phyloP scores from a whole-genome alignment of 1,284 basidiomycete genomes.

The Schizophyllum commune region DNA sequence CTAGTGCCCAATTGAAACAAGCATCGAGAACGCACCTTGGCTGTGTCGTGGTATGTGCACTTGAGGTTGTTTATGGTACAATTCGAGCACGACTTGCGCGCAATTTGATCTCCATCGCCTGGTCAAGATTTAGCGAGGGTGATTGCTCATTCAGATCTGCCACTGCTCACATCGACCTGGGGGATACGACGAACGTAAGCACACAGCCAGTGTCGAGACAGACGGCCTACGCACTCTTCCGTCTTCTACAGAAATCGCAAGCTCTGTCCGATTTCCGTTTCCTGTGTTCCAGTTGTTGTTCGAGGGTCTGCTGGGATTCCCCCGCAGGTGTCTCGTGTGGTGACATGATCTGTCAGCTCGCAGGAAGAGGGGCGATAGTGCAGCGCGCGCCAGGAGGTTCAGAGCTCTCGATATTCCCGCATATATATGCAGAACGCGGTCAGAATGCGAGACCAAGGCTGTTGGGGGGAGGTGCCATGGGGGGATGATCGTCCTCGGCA shows the following conservation, averaged over 20 bases:
- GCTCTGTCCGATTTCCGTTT: not conserved
- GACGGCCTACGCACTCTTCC: not conserved
- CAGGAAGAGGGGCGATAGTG: too few species aligned
- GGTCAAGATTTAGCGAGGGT: not conserved
- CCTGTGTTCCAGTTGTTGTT: not conserved
- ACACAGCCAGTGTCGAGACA: too few species aligned
- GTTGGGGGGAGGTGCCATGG: too few species aligned
- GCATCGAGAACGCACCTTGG: constrained; percentile 1
- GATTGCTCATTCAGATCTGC: too few species aligned
- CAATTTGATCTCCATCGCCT: not conserved
- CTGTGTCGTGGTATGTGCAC: not conserved
- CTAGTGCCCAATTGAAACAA: not conserved
- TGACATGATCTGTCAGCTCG: not conserved
- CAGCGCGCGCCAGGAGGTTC: too few species aligned
- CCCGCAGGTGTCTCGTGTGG: not conserved
- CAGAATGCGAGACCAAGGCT: too few species aligned
- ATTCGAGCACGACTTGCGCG: not conserved
- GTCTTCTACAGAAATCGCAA: constrained; percentile 1
- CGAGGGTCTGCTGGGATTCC: not conserved
- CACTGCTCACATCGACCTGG: not conserved
- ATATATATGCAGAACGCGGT: too few species aligned
- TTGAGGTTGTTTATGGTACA: not conserved
- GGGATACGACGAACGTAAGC: not conserved
- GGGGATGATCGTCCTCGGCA: too few species aligned
- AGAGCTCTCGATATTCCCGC: too few species aligned